Conservation (phyloP, 768 basidiomycete genomes). For the Mycena capillaripes region DNA sequence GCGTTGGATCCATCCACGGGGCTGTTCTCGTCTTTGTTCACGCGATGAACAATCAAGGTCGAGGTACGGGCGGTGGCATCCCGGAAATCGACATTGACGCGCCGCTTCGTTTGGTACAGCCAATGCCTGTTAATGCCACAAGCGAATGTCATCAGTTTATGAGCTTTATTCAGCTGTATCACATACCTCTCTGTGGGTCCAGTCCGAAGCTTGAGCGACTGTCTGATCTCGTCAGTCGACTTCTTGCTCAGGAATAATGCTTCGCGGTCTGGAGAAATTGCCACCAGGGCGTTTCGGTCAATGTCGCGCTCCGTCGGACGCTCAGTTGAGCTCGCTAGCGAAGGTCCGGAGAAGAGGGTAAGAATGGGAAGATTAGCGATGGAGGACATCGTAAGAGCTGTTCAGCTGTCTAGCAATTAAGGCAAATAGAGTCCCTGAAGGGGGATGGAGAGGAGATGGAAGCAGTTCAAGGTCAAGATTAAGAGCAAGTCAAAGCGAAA, state of each 20-base stretch:
- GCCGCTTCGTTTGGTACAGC: constrained; percentile 45
- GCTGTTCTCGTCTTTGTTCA: constrained; percentile 33
- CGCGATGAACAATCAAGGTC: constrained; percentile 38
- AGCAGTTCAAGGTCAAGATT: constrained; percentile 22
- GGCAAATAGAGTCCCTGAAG: constrained; percentile 5
- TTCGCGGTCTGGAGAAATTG: constrained; percentile 54
- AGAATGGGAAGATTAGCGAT: constrained; percentile 39
- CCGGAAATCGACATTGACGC: constrained; percentile 40
- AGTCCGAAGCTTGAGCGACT: constrained; percentile 47
- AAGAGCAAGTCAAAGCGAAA: constrained; percentile 1
- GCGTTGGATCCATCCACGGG: neutral
- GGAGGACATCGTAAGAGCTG: constrained; percentile 18
- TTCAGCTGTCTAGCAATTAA: constrained; percentile 24
- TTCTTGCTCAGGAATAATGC: constrained; percentile 42
- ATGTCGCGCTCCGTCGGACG: constrained; percentile 46
- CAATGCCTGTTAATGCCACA: constrained; percentile 45
- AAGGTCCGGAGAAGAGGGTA: constrained; percentile 30
- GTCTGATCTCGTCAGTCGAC: constrained; percentile 47
- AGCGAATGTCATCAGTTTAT: neutral
- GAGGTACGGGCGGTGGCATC: constrained; percentile 46
- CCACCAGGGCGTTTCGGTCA: constrained; percentile 43
- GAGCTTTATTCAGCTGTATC: neutral
- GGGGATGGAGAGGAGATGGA: constrained; percentile 9
- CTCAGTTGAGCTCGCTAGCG: constrained; percentile 23
- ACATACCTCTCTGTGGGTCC: constrained; percentile 40